Percentiles rank a stretch among this genome's conserved stretches.
Conservation (phyloP, 305 asterid genomes). For the Salvia sclarea region DNA sequence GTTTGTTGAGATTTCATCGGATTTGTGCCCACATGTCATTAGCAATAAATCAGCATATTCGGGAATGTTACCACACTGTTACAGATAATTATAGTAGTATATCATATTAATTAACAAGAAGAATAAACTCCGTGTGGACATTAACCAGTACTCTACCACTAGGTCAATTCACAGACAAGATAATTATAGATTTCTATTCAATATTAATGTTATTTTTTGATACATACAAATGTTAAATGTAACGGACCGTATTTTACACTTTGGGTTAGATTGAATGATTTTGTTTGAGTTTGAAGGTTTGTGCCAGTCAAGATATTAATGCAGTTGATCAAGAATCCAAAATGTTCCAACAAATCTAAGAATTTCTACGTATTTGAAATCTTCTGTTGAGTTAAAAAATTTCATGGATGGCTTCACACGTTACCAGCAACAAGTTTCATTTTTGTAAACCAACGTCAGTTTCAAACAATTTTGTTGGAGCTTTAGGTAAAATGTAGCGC, state of each 20-base stretch:
- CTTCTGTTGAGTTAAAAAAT: too few species aligned
- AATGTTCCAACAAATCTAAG: not conserved
- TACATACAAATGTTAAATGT: too few species aligned
- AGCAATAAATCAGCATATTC: slow-evolving; percentile 1
- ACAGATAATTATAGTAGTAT: too few species aligned
- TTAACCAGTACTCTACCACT: too few species aligned
- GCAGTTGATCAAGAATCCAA: too few species aligned
- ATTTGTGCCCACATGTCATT: too few species aligned
- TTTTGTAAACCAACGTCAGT: not conserved
- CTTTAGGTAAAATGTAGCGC: not conserved
- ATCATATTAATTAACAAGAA: too few species aligned
- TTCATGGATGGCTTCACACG: not conserved
- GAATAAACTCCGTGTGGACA: too few species aligned
- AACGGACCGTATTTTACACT: not conserved
- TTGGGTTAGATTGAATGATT: not conserved
- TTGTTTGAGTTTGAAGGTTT: not conserved
- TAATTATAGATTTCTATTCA: too few species aligned
- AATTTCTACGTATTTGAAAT: not conserved
- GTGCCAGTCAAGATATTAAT: not conserved
- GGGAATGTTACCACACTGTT: not conserved
- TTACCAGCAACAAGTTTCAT: not conserved
- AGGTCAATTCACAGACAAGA: too few species aligned
- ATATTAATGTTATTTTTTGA: too few species aligned
- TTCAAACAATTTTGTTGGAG: not conserved
- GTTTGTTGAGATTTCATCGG: slow-evolving; percentile 21